Base-by-base conservation (phyloP, 2,329 filamentous ascomycete species). In the Conoideocrella luteorostrata region DNA sequence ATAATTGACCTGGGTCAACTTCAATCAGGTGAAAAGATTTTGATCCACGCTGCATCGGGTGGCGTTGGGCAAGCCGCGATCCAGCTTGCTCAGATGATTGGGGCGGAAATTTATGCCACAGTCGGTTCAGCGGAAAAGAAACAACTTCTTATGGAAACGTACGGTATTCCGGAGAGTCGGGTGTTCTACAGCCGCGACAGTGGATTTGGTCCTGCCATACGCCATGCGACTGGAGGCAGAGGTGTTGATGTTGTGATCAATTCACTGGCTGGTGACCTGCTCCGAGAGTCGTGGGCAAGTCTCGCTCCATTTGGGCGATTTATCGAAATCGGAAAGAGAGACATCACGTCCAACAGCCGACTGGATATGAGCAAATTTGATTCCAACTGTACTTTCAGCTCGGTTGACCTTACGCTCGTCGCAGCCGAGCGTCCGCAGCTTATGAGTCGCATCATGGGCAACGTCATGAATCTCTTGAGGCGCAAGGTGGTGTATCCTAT, bases 201-300 rank as follows among this genome's bases (percentile, higher is more conserved):
- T 11, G 48, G 47, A 9, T 62, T 62, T 18, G 52, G 51, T 1
- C 46, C 51, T 2, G 52, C 52, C 7, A 29, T 54, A 6, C 39
- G 51, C 12, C 46, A 53, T 17, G 51, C 52, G 2, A 68, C 65
- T 1, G 46, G 48, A 1, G 75, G 74, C 10, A 61, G 55, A 4
- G 86, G 86, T 11, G 82, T 83, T 1, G 85, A 90, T 60, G 78
- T 80, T 1, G 83, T 84, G 17, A 82, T 90, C 53, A 66, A 72
- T 52, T 70, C 66, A 0, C 56, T 73, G 1, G 52, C 63, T 3
- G 70, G 70, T 1, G 69, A 72, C 13, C 52, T 59, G 1, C 51
- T 72, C 3, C 58, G 60, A 3, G 65, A 67, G 32, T 66, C 69
- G 0, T 72, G 65, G 67, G 58, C 61, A 3, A 70, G 65, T 39